Conservation (phyloP, 116 monocot genomes). For the Iris pallida region DNA sequence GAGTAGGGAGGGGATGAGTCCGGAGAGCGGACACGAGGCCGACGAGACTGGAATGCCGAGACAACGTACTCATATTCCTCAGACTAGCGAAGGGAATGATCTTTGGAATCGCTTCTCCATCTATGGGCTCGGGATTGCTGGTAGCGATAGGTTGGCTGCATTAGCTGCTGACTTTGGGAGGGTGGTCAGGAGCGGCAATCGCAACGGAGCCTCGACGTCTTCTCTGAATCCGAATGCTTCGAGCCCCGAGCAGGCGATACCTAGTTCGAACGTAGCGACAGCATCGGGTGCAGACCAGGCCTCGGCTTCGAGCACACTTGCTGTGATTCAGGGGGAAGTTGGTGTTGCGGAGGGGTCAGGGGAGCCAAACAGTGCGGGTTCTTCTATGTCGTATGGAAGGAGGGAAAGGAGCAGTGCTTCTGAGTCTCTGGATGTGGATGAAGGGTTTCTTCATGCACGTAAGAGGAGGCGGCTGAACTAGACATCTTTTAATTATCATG, state of each 20-base stretch:
- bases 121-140: constrained; percentile 15
- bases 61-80: constrained; percentile 5
- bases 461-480: constrained; percentile 77
- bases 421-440: constrained; percentile 69
- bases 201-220: constrained; percentile 26
- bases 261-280: constrained; percentile 16
- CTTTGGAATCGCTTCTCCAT: constrained; percentile 26
- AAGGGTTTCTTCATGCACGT: constrained; percentile 40
- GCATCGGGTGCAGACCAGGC: constrained; percentile 53
- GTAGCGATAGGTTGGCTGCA: constrained; percentile 33
- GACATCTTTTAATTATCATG: constrained; percentile 6
- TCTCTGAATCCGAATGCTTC: constrained; percentile 24
- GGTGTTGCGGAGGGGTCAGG: constrained; percentile 32
- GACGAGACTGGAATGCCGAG: constrained; percentile 10
- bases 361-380: constrained; percentile 65
- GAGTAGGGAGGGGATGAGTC: constrained; percentile 24
- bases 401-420: constrained; percentile 44
- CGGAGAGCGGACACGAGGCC: constrained; percentile 13
- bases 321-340: constrained; percentile 68
- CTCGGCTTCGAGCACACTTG: constrained; percentile 85
- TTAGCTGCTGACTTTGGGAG: constrained; percentile 48
- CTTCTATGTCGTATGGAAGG: constrained; percentile 60
- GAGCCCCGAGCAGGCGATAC: constrained; percentile 14
- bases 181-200: constrained; percentile 32
- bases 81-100: constrained; percentile 11